Evolutionary conservation across 2,329 filamentous ascomycete genomes (phyloP), one percentile per base, ranked within the genome.

Genomic region (Phialophora tarda): DNA sequence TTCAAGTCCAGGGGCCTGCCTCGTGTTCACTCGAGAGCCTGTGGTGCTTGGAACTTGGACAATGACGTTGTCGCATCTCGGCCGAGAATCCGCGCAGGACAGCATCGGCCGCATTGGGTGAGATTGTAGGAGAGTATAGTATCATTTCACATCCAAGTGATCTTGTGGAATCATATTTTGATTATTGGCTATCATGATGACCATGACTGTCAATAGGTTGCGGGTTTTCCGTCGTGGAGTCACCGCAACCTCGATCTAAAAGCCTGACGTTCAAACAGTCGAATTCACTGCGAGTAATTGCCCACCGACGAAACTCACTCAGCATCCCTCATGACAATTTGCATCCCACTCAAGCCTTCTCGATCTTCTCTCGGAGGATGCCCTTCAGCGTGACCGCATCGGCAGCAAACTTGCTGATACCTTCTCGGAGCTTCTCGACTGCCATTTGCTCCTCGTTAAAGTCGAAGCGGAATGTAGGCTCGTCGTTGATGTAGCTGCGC

Each of bases 371-470:
- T 86, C 90, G 90, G 77, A 99, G 86, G 77, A 96, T 93, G 71
- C 88, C 86, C 91, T 98, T 98, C 75, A 99, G 89, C 67, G 92
- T 96, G 73, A 93, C 84, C 73, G 95, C 93, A 78, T 99, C 95
- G 74, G 95, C 95, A 66, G 95, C 94, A 78, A 99, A 99, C 85
- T 97, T 97, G 86, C 92, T 96, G 86, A 99, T 99, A 83, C 95
- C 95, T 84, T 99, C 95, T 70, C 93, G 91, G 75, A 99, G 89
- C 91, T 99, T 99, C 90, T 98, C 93, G 73, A 96, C 92, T 71
- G 92, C 95, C 95, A 99, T 99, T 81, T 94, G 91, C 78, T 99
- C 93, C 87, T 99, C 95, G 87, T 99, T 99, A 89, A 99, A 97
- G 83, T 93, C 91, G 86, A 97, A 99, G 81, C 95, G 93, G 93